A percentile compares a stretch with the other conserved stretches of the same genome.
These are phyloP conservation scores for Decorospora gaudefroyi DNA, from an alignment of 2,329 filamentous ascomycete genomes.

Conservation along the genomic window DNA sequence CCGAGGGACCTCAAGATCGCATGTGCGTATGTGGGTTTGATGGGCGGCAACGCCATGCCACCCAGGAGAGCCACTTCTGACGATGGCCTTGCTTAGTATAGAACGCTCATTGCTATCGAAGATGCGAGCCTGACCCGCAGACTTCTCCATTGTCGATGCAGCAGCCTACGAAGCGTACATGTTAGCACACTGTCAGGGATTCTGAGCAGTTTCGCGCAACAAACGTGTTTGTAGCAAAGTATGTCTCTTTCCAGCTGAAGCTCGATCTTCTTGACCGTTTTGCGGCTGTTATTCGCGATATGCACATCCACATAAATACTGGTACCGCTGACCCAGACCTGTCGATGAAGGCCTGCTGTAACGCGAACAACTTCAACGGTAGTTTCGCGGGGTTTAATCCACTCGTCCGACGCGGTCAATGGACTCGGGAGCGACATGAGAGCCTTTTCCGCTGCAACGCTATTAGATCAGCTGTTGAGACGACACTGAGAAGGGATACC, in stretches of 20 bases:
- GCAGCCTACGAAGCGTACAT: slow-evolving; percentile 47
- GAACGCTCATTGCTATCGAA: slow-evolving; percentile 58
- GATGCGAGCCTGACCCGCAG: slow-evolving; percentile 56
- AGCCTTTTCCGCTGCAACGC: slow-evolving; percentile 55
- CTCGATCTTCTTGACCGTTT: slow-evolving; percentile 56
- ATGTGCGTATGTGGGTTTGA: slow-evolving; percentile 55
- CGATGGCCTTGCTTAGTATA: slow-evolving; percentile 50
- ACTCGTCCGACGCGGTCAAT: slow-evolving; percentile 56
- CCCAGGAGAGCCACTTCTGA: slow-evolving; percentile 52
- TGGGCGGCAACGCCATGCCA: slow-evolving; percentile 56
- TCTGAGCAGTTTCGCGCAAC: slow-evolving; percentile 12
- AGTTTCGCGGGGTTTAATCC: slow-evolving; percentile 48
- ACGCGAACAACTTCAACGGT: slow-evolving; percentile 53
- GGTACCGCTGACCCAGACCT: slow-evolving; percentile 62
- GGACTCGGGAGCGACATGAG: slow-evolving; percentile 59
- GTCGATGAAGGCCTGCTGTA: slow-evolving; percentile 60
- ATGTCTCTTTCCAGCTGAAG: slow-evolving; percentile 58
- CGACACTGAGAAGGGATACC: slow-evolving; percentile 1
- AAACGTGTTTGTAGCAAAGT: slow-evolving; percentile 57
- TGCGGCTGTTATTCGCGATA: slow-evolving; percentile 56
- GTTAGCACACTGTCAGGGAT: slow-evolving; percentile 26
- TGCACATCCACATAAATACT: slow-evolving; percentile 61
- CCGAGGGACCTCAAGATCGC: slow-evolving; percentile 56
- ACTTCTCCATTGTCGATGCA: slow-evolving; percentile 55
- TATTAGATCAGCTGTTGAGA: slow-evolving; percentile 12